A percentile compares a stretch with the other conserved stretches of the same genome.
Evolutionary conservation across 2,329 filamentous ascomycete genomes (phyloP).

Genomic region (Monilinia polystroma): DNA sequence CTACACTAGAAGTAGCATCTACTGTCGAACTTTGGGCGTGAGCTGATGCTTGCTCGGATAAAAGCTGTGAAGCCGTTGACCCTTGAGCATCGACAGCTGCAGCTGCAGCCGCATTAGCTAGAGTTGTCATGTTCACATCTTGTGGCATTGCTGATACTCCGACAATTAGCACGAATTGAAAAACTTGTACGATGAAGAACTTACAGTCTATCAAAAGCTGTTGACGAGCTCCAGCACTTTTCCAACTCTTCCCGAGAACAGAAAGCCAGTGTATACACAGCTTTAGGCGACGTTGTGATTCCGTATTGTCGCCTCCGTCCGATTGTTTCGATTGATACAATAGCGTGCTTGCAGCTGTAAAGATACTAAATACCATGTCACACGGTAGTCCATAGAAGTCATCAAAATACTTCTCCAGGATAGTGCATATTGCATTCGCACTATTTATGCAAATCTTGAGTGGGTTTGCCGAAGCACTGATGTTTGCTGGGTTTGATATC

Average conservation of each 20-base stretch:
- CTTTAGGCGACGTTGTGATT: slow-evolving; percentile 32
- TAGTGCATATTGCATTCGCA: slow-evolving; percentile 36
- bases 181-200: slow-evolving; percentile 26
- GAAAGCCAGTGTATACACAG: slow-evolving; percentile 39
- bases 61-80: background rate
- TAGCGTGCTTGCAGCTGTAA: slow-evolving; percentile 37
- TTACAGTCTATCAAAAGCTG: slow-evolving; percentile 37
- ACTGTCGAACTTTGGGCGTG: background rate
- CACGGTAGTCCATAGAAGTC: slow-evolving; percentile 36
- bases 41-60: slow-evolving; percentile 14
- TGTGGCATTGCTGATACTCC: slow-evolving; percentile 21
- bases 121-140: slow-evolving; percentile 16
- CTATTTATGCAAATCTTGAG: slow-evolving; percentile 34
- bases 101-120: slow-evolving; percentile 2
- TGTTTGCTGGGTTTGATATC: slow-evolving; percentile 26
- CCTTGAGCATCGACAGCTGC: slow-evolving; percentile 9
- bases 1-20: background rate
- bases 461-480: slow-evolving; percentile 28
- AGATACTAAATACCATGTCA: slow-evolving; percentile 39
- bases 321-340: slow-evolving; percentile 33
- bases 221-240: slow-evolving; percentile 37
- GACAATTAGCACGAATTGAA: slow-evolving; percentile 23
- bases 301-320: slow-evolving; percentile 22
- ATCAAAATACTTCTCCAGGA: slow-evolving; percentile 37
- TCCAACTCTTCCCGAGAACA: slow-evolving; percentile 37